Evolutionary conservation across 1,139 yeast species (phyloP), one percentile per base, ranked within the genome.

Genomic region (Kodamaea suecica): DNA sequence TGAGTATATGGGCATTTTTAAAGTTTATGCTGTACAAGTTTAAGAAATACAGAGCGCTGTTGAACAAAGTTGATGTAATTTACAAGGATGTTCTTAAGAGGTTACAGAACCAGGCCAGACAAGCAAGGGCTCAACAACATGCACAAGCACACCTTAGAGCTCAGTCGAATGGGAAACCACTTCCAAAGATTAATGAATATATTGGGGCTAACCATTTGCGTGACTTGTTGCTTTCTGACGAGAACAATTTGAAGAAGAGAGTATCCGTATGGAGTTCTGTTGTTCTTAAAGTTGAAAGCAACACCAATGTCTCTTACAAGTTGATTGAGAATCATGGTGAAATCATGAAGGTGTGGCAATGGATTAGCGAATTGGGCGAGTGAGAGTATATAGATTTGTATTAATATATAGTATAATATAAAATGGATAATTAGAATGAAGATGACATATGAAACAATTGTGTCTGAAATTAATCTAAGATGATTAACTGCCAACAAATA

Each of bases 271-370:
- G 97, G 97, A 65, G 63, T 29, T 51, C 58, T n/a, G 82, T 88
- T 2, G 68, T 72, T 33, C 59, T 60, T 26, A 68, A 64, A 31
- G 74, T 92, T 8, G 96, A 88, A 49, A 59, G 63, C 35, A 84
- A 86, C 49, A 62, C 81, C 23, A 81, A 81, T 47, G 75, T 87
- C 19, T 68, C 77, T 29, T 64, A 69, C 30, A 69, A 77, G 33
- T 74, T 80, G 41, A 59, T 77, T 42, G 96, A 88, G 52, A 68
- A 80, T 28, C 85, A 82, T 48, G 97, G 97, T 4, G 96, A 87
- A 47, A 83, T 87, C 41, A 78, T 84, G 78, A 78, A 80, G 50
- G 87, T 86, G 21, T 87, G 95, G 95, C 87, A 86, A 52, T 88
- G 95, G 95, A 70, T 81, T 20, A 78, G 84, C 11, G 20, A 27